phyloP scores from a whole-genome alignment of 805 yeast genomes.

The Cyberlindnera suaveolens region DNA sequence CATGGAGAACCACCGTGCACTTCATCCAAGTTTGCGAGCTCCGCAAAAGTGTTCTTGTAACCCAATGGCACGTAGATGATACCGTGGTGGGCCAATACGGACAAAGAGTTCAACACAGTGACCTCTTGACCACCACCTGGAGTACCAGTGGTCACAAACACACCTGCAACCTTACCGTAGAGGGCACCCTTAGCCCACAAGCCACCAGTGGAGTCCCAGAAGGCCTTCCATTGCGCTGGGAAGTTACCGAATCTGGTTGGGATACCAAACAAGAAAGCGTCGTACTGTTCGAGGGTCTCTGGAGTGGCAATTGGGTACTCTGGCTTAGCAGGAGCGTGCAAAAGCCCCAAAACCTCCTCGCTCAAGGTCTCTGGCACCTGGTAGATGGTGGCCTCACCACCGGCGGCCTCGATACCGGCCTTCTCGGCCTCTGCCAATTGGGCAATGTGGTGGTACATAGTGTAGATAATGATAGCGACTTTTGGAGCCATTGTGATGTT shows the following conservation, averaged over 20 bases:
- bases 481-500: constrained; percentile 28
- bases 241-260: constrained; percentile 76
- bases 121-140: constrained; percentile 78
- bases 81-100: constrained; percentile 70
- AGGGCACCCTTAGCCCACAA: constrained; percentile 69
- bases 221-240: constrained; percentile 71
- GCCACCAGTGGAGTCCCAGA: constrained; percentile 75
- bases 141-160: constrained; percentile 65
- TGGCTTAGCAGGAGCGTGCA: constrained; percentile 63
- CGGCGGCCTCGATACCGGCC: constrained; percentile 64
- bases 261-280: constrained; percentile 69
- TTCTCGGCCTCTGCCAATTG: constrained; percentile 62
- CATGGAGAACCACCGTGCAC: constrained; percentile 80
- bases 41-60: constrained; percentile 50
- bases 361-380: constrained; percentile 78
- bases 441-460: constrained; percentile 75
- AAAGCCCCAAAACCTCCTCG: constrained; percentile 48
- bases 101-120: constrained; percentile 53
- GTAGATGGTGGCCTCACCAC: constrained; percentile 63
- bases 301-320: constrained; percentile 51
- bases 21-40: constrained; percentile 52
- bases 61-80: constrained; percentile 74
- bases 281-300: constrained; percentile 54
- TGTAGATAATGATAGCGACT: constrained; percentile 58
- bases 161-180: constrained; percentile 67